A percentile compares a stretch with the other conserved stretches of the same genome.
Conservation (phyloP, 768 basidiomycete species). For the Termitomyces sp. region DNA sequence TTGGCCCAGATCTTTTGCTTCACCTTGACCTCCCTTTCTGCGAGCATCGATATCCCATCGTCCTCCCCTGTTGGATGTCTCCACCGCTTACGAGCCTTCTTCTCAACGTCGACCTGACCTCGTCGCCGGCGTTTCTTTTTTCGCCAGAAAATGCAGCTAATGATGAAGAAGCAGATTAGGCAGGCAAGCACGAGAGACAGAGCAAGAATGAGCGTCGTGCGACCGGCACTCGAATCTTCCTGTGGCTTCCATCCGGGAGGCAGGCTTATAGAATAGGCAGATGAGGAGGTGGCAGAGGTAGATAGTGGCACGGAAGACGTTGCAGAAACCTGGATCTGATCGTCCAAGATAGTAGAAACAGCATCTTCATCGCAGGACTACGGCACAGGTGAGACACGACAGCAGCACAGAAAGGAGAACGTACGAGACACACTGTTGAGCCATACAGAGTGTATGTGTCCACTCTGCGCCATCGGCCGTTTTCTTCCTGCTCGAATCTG, state of each 20-base stretch:
- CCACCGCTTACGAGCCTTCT: slow-evolving; percentile 29
- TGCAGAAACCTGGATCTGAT: slow-evolving; percentile 23
- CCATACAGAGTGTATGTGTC: slow-evolving; percentile 60
- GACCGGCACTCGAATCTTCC: slow-evolving; percentile 15
- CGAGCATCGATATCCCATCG: slow-evolving; percentile 21
- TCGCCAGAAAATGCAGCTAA: slow-evolving; percentile 58
- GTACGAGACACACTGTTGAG: slow-evolving; percentile 58
- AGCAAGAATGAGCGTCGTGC: slow-evolving; percentile 45
- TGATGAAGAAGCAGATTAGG: slow-evolving; percentile 55
- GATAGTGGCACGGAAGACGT: slow-evolving; percentile 13
- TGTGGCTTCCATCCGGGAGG: slow-evolving; percentile 49
- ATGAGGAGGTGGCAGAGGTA: slow-evolving; percentile 13
- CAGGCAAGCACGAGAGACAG: slow-evolving; percentile 61
- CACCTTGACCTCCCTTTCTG: slow-evolving; percentile 39
- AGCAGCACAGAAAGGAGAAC: slow-evolving; percentile 16
- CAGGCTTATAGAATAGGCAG: slow-evolving; percentile 31
- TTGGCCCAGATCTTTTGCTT: slow-evolving; percentile 60
- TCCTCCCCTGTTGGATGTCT: slow-evolving; percentile 18
- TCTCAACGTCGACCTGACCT: slow-evolving; percentile 46
- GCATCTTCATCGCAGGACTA: slow-evolving; percentile 18
- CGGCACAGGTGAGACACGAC: not conserved
- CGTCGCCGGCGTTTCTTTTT: slow-evolving; percentile 29
- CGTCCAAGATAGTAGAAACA: slow-evolving; percentile 24
- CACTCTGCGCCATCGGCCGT: slow-evolving; percentile 55
- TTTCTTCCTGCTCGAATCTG: slow-evolving; percentile 44